Conservation (phyloP, 192 early-diverging fungal species). For the Umbelopsis isabellina region DNA sequence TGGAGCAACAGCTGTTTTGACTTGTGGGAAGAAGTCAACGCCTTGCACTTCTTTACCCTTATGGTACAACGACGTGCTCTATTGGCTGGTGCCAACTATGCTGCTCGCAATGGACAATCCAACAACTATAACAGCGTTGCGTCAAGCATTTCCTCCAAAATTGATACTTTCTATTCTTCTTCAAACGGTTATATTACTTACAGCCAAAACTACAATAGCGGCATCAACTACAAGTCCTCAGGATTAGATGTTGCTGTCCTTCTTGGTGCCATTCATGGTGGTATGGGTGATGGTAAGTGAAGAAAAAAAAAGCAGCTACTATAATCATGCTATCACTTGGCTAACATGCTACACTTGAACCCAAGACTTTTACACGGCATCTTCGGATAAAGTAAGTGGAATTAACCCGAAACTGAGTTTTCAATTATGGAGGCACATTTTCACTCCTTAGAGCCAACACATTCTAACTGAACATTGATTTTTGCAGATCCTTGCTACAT, state of each 20-base stretch:
- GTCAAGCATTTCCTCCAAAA: slow-evolving; percentile 26
- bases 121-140: slow-evolving; percentile 43
- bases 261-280: slow-evolving; percentile 57
- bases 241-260: slow-evolving; percentile 64
- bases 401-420: neutral
- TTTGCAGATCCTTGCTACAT: slow-evolving; percentile 38
- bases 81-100: slow-evolving; percentile 56
- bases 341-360: neutral
- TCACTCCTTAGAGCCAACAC: no score
- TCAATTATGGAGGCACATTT: no score
- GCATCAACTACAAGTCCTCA: slow-evolving; percentile 47
- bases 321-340: neutral
- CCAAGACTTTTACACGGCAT: slow-evolving; percentile 31
- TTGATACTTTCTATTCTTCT: slow-evolving; percentile 53
- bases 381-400: slow-evolving; percentile 33
- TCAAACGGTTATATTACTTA: slow-evolving; percentile 38
- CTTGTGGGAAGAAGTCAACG: slow-evolving; percentile 82
- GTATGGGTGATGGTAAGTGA: slow-evolving; percentile 34
- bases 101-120: slow-evolving; percentile 38
- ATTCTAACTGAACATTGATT: neutral
- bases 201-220: slow-evolving; percentile 45
- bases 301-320: neutral
- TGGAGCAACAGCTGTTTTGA: slow-evolving; percentile 57
- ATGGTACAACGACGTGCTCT: slow-evolving; percentile 67
- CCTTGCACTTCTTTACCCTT: slow-evolving; percentile 71